Evolutionary conservation across 768 basidiomycete genomes (phyloP), one percentile per base, ranked within the genome.

Genomic region (Tricholoma sp.): DNA sequence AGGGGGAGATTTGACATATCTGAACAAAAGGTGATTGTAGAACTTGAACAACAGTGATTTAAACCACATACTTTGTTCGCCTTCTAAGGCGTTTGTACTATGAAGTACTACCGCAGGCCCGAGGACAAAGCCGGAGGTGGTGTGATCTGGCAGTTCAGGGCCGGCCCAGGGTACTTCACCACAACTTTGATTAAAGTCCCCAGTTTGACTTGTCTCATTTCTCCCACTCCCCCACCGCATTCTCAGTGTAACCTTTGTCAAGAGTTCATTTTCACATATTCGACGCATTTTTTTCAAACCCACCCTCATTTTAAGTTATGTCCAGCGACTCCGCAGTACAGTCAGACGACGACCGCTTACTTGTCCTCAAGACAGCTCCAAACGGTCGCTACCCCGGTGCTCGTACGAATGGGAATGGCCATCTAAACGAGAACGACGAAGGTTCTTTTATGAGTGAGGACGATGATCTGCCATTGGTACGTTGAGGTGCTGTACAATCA

Each of bases 391-490:
- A 59, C 61, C 66, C 61, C 57, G 59, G 56, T 63, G 67, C 72
- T 62, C 70, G 68, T 68, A 68, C 68, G 59, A 78, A 79, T 59
- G 72, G 74, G 57, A 81, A 83, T 61, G 74, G 75, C 49, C 76
- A 75, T 64, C 71, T 72, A 58, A 68, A 71, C 64, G 57, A 56
- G 56, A 73, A 74, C 24, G 70, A 69, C 20, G 71, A 74, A 55
- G 71, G 74, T 55, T 73, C 65, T 51, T 74, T 77, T 24, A 80
- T 85, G 80, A 88, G 85, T 59, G 87, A 88, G 57, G 86, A 83
- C 52, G 84, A 86, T 47, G 86, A 89, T 63, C 70, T 83, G 70
- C 88, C 88, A 45, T 74, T 89, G 68, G 90, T 91, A 69, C 61
- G 81, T 75, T 45, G 59, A 56, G 29, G 11, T 47, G 29, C 31